A percentile compares a stretch with the other conserved stretches of the same genome.
These are phyloP conservation scores for Aspergillus quadrilineatus DNA, from an alignment of 2,329 filamentous ascomycete species.

Conservation along the genomic window DNA sequence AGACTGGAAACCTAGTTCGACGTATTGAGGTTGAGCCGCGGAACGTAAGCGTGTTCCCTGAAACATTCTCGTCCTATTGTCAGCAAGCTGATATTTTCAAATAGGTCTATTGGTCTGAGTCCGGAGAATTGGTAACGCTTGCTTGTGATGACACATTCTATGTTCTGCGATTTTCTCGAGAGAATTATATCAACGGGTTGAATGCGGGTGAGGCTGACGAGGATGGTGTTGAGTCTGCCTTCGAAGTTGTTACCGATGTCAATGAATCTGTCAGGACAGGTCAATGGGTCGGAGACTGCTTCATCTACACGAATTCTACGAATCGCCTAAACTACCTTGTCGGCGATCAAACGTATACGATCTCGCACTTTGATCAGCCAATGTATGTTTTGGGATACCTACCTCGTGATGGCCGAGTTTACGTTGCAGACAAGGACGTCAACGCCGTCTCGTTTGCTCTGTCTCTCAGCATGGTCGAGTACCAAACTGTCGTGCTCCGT, in stretches of 20 bases:
- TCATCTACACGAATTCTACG: constrained; percentile 96
- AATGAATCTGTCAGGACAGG: constrained; percentile 90
- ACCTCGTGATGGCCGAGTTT: constrained; percentile 89
- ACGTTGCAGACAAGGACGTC: constrained; percentile 94
- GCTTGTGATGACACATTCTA: constrained; percentile 96
- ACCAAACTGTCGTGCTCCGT: constrained; percentile 91
- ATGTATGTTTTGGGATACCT: constrained; percentile 97
- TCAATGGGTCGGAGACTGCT: constrained; percentile 97
- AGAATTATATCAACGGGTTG: constrained; percentile 79
- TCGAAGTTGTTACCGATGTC: constrained; percentile 94
- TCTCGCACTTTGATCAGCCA: constrained; percentile 92
- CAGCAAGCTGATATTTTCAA: constrained; percentile 14
- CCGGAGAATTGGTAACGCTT: constrained; percentile 85
- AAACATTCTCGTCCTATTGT: background rate
- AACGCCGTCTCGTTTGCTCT: constrained; percentile 85
- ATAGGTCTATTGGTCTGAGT: constrained; percentile 95
- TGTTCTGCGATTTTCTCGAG: constrained; percentile 85
- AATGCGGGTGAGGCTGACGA: constrained; percentile 80
- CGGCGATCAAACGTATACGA: constrained; percentile 95
- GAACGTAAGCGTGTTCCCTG: constrained; percentile 46
- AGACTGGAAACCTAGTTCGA: constrained; percentile 80
- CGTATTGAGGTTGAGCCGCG: constrained; percentile 79
- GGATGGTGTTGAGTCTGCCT: constrained; percentile 92
- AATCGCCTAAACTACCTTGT: constrained; percentile 98
- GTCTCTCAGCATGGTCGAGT: constrained; percentile 90